A percentile compares a stretch with the other conserved stretches of the same genome.
Conservation (phyloP, 139 green algal species). For the Picochlorum sp. region DNA sequence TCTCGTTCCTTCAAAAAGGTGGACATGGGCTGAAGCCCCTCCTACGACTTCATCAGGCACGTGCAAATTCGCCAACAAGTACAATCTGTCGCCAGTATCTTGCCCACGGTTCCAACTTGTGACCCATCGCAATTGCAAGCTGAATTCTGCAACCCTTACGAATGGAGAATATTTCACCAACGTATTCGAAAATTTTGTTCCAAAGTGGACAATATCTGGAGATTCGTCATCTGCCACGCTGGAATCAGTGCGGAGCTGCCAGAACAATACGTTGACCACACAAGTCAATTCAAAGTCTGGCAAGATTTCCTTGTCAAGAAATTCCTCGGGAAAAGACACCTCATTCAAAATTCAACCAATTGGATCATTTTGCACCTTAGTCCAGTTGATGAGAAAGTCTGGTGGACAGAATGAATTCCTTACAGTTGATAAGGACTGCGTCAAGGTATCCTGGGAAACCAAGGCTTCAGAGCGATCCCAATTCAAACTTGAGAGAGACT, state of each 20-base stretch:
- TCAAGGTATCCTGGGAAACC: not conserved
- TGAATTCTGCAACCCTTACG: not conserved
- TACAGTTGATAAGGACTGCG: not conserved
- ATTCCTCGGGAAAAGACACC: not conserved
- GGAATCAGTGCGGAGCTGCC: not conserved
- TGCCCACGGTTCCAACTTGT: not conserved
- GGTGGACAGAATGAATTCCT: not conserved
- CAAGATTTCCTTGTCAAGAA: not conserved
- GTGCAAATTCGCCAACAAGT: not conserved
- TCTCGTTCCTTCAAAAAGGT: not conserved
- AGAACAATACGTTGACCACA: not conserved
- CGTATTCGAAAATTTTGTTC: not conserved
- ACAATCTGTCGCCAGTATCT: not conserved
- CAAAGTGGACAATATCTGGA: not conserved
- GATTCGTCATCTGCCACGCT: not conserved
- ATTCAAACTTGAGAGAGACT: not conserved
- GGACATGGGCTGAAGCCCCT: not conserved
- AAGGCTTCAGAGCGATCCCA: not conserved
- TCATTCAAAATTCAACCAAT: not conserved
- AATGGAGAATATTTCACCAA: slow-evolving; percentile 1
- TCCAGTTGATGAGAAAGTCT: not conserved
- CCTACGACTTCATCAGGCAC: not conserved
- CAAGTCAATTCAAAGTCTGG: not conserved
- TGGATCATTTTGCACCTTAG: not conserved
- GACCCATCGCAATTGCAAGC: not conserved